Base-by-base conservation (phyloP, 2,329 filamentous ascomycete species). In the Malbranchea cinnamomea region DNA sequence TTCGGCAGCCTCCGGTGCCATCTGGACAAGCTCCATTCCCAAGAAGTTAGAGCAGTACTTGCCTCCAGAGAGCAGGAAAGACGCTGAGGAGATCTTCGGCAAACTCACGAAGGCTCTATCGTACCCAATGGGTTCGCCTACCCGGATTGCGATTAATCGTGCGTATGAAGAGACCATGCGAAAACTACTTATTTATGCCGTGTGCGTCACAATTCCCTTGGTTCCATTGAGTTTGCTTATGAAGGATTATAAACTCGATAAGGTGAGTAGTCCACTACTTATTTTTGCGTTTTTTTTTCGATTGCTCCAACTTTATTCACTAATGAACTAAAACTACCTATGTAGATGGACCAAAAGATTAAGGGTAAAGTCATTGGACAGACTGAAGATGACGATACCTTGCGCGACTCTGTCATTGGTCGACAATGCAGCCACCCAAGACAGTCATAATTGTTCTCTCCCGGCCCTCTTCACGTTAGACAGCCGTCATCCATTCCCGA, bases 121-220 rank as follows among this genome's bases (percentile, higher is more conserved):
- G 1, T 78, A 71, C 37, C 54, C 61, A 0, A 60, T 65, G 53
- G 72, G 71, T 5, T 66, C 60, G 4, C 60, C 64, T 0, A 68
- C 65, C 12, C 55, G 73, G 19, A 48, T 59, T 8, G 74, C 73
- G 1, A 77, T 79, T 45, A 69, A 72, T 35, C 60, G 59, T 19
- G 66, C 71, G 2, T 79, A 79, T 37, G 67, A 74, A 44, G 70
- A 76, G 49, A 73, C 70, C 2, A 74, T 75, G 67, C 63, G 63
- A 16, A 65, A 62, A 36, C 55, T 75, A 11, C 49, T 75, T 25
- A 63, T 62, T 7, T 55, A 71, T 28, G 68, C 69, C 2, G 50
- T 71, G 6, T 55, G 64, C 32, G 61, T 66, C 19, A 57, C 65
- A 8, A 52, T 71, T 11, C 73, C 71, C 2, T 56, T 76, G 13